Evolutionary conservation across 257 asterid species (phyloP).

Genomic region (Ehretia macrophylla): DNA sequence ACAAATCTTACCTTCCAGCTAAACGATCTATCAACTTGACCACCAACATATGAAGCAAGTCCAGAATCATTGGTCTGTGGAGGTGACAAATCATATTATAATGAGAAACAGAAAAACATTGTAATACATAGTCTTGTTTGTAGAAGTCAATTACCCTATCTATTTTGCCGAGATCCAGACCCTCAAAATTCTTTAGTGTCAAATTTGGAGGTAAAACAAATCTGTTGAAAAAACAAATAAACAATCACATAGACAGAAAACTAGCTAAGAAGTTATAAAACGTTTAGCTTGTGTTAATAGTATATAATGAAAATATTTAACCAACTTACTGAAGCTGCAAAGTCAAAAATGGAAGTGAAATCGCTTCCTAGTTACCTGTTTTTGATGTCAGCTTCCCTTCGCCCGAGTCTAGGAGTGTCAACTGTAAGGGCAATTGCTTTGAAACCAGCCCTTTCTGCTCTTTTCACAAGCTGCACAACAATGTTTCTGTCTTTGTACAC

Average conservation of each 20-base stretch:
- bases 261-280: not conserved
- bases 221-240: conserved; percentile 30
- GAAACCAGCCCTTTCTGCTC: conserved; percentile 82
- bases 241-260: not conserved
- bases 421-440: conserved; percentile 80
- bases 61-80: conserved; percentile 70
- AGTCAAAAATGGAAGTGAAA: not conserved
- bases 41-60: conserved; percentile 64
- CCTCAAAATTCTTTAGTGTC: conserved; percentile 64
- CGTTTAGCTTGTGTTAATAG: not conserved
- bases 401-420: conserved; percentile 81
- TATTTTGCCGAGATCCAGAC: conserved; percentile 54
- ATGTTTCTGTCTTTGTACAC: conserved; percentile 56
- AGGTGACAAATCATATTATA: conserved; percentile 11
- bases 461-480: conserved; percentile 57
- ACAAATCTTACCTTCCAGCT: conserved; percentile 62
- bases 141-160: conserved; percentile 38
- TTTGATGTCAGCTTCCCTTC: conserved; percentile 90
- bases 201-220: conserved; percentile 64
- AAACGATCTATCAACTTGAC: conserved; percentile 60
- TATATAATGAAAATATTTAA: conserved; percentile 1
- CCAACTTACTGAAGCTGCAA: not conserved
- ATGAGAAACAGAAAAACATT: conserved; percentile 2
- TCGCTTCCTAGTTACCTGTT: conserved; percentile 45
- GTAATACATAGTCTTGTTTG: not conserved